phyloP scores from a whole-genome alignment of 306 rosid genomes.

The Sicyos edulis region DNA sequence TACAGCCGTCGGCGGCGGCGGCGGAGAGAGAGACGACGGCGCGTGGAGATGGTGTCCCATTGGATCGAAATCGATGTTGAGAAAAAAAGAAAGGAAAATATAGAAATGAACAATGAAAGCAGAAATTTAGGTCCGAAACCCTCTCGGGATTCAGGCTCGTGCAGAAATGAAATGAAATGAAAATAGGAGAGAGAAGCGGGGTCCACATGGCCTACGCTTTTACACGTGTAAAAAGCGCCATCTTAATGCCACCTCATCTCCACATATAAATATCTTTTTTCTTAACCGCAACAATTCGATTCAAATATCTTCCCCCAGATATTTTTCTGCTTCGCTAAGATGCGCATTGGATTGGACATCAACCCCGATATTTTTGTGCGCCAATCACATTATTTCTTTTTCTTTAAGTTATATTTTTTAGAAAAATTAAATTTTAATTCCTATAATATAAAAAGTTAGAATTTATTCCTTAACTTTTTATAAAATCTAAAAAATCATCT shows the following conservation, averaged over 20 bases:
- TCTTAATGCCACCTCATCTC: conserved; percentile 43
- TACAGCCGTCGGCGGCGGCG: conserved; percentile 5
- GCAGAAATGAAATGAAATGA: not conserved
- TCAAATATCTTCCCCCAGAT: conserved; percentile 76
- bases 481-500: too few species aligned
- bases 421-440: too few species aligned
- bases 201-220: conserved; percentile 87
- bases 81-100: not conserved
- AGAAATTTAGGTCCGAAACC: conserved; percentile 31
- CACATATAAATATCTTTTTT: conserved; percentile 52
- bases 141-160: conserved; percentile 25
- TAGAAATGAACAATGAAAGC: not conserved
- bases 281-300: not conserved
- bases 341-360: not conserved
- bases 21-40: conserved; percentile 28
- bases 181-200: conserved; percentile 6
- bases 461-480: too few species aligned
- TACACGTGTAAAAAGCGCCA: conserved; percentile 54
- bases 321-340: conserved; percentile 29
- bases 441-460: too few species aligned
- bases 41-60: conserved; percentile 33
- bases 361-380: too few species aligned
- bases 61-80: conserved; percentile 13
- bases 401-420: too few species aligned
- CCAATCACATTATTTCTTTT: too few species aligned